Conservation (phyloP, 2,329 filamentous ascomycete genomes). For the Leptographium procerum region DNA sequence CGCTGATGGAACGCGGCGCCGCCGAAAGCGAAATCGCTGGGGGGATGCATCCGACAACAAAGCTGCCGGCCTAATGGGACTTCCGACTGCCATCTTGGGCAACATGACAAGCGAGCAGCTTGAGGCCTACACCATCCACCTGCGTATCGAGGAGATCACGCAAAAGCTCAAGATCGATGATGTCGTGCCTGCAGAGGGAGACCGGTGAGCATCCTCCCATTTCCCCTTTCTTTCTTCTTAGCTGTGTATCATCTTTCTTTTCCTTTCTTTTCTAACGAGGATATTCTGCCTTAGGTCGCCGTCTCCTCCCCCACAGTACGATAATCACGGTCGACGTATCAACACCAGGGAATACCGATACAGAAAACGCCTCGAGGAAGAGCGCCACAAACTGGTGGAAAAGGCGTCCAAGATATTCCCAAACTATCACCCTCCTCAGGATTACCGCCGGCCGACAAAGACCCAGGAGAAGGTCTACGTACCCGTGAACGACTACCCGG, state of each 20-base stretch:
- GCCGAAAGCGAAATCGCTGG: conserved; percentile 99
- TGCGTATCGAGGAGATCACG: conserved; percentile 97
- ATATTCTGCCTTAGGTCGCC: conserved; percentile 55
- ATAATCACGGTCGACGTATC: conserved; percentile 98
- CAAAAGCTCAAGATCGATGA: conserved; percentile 99
- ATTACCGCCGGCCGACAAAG: conserved; percentile 98
- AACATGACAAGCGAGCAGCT: conserved; percentile 98
- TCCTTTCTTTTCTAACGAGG: conserved; percentile 3
- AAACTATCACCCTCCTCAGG: conserved; percentile 97
- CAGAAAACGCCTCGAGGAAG: conserved; percentile 93
- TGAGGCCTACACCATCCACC: conserved; percentile 89
- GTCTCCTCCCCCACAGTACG: conserved; percentile 91
- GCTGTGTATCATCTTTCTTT: neutral
- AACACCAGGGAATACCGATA: conserved; percentile 99
- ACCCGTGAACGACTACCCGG: conserved; percentile 99
- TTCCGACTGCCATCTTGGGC: conserved; percentile 90
- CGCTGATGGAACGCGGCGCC: conserved; percentile 68
- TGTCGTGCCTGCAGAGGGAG: conserved; percentile 91
- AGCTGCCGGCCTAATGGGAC: conserved; percentile 91
- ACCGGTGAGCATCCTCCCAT: conserved; percentile 64
- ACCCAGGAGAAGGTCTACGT: conserved; percentile 99
- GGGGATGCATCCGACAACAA: conserved; percentile 97
- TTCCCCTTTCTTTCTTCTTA: neutral
- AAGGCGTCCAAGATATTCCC: conserved; percentile 99
- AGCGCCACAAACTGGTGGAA: conserved; percentile 96